phyloP scores from a whole-genome alignment of 78 protist genomes.

The Dictyostelium intermedium region DNA sequence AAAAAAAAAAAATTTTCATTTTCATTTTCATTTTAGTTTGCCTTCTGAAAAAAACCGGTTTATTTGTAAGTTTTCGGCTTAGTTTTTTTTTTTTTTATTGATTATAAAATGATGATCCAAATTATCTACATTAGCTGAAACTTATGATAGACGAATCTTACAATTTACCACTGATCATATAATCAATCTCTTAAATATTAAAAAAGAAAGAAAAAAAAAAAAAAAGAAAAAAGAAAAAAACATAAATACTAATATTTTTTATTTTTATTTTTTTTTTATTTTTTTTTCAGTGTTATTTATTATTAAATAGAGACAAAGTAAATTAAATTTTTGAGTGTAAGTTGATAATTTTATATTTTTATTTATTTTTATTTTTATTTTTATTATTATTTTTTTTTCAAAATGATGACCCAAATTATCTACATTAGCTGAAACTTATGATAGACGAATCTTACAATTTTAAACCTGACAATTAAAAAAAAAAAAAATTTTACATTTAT shows the following conservation, averaged over 20 bases:
- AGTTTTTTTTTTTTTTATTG: neutral
- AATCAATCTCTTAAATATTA: neutral
- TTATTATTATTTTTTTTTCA: neutral
- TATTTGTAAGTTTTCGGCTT: neutral
- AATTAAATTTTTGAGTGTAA: neutral
- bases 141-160: neutral
- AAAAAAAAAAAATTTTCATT: neutral
- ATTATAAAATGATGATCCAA: neutral
- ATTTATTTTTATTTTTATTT: neutral
- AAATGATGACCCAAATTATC: conserved; percentile 9
- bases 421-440: conserved; percentile 25
- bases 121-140: conserved; percentile 16
- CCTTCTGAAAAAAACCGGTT: neutral
- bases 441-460: neutral
- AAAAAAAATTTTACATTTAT: too few relatives aligned
- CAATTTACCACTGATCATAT: neutral
- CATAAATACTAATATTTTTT: neutral
- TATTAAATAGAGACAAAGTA: too few relatives aligned
- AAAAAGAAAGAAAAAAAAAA: too few relatives aligned
- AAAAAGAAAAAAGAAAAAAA: neutral
- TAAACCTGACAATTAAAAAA: neutral
- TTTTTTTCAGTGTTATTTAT: neutral
- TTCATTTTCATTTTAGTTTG: neutral
- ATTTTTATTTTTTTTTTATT: neutral
- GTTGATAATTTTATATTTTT: too few relatives aligned